Base-by-base conservation (phyloP, 2,329 filamentous ascomycete genomes). In the Arthrinium puccinioides region DNA sequence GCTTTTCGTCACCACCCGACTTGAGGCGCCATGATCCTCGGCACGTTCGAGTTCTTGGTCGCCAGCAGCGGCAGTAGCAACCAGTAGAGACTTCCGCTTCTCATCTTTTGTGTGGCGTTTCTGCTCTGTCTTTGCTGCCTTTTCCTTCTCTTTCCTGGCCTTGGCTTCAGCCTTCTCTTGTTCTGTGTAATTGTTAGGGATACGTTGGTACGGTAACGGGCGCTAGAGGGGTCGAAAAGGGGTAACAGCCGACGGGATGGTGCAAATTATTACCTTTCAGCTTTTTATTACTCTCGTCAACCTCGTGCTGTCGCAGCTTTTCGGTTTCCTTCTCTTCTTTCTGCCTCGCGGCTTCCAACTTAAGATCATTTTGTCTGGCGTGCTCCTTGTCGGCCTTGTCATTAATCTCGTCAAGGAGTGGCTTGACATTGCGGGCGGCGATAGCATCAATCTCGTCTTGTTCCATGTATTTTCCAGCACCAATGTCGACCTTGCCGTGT, bases 391-490 rank as follows among this genome's bases (percentile, higher is more conserved):
- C 83, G 0, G 85, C 85, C 53, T 81, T 85, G 36, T 85, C 80
- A 37, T 82, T 80, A 44, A 96, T 92, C 46, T 94, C 85, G 47
- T 95, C 82, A 6, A 96, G 59, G 0, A 92, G 79, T 5, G 89
- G 89, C 56, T 90, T 85, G 13, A 96, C 74, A 47, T 82, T 79
- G 31, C 74, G 77, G 10, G 78, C 74, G 3, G 89, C 89, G 47
- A 95, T 84, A 6, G 77, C 78, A 45, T 96, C 79, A 13, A 96
- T 78, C 32, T 88, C 84, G 5, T 77, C 70, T 48, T 83, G 79
- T 25, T 87, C 77, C 67, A 96, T 80, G 51, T 81, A 88, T 52
- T 76, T 87, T 7, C 87, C 87, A 30, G 84, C 82, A 5, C 90
- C 89, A 38, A 96, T 77, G 45, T 92, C 66, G 21, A 82, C 54